Evolutionary conservation across 2,329 filamentous ascomycete genomes (phyloP).

Genomic region (Aspergillus pseudoglaucus): DNA sequence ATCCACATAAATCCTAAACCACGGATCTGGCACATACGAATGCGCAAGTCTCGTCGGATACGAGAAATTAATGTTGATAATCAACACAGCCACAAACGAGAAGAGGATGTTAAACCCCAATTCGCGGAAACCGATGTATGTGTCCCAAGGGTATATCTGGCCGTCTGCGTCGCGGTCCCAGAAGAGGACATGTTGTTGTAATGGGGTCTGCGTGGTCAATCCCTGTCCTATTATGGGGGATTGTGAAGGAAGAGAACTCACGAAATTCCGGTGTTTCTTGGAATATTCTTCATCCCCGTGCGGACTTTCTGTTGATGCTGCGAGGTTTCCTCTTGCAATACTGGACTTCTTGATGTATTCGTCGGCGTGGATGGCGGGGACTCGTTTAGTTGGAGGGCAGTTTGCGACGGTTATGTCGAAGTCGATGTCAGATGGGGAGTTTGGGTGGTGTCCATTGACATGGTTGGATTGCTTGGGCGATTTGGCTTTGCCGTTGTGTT

Average conservation of each 20-base stretch:
- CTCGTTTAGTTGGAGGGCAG: not conserved
- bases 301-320: not conserved
- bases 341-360: not conserved
- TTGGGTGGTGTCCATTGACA: not conserved
- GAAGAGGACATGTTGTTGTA: slow-evolving; percentile 39
- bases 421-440: not conserved
- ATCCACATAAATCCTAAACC: slow-evolving; percentile 33
- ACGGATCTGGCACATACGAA: slow-evolving; percentile 31
- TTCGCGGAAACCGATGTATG: slow-evolving; percentile 35
- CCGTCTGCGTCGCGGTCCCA: slow-evolving; percentile 40
- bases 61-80: slow-evolving; percentile 40
- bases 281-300: not conserved
- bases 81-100: slow-evolving; percentile 33
- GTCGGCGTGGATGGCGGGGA: not conserved
- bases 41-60: slow-evolving; percentile 38
- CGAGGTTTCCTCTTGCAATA: not conserved
- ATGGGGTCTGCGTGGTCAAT: slow-evolving; percentile 16
- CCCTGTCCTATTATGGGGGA: too few relatives aligned
- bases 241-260: not conserved
- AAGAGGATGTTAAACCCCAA: slow-evolving; percentile 38
- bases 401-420: not conserved
- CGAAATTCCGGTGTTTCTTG: not conserved
- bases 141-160: slow-evolving; percentile 35
- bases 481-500: too few relatives aligned
- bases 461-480: too few relatives aligned